Base-by-base conservation (phyloP, 495 filamentous ascomycete genomes). In the Bacidia rubella region DNA sequence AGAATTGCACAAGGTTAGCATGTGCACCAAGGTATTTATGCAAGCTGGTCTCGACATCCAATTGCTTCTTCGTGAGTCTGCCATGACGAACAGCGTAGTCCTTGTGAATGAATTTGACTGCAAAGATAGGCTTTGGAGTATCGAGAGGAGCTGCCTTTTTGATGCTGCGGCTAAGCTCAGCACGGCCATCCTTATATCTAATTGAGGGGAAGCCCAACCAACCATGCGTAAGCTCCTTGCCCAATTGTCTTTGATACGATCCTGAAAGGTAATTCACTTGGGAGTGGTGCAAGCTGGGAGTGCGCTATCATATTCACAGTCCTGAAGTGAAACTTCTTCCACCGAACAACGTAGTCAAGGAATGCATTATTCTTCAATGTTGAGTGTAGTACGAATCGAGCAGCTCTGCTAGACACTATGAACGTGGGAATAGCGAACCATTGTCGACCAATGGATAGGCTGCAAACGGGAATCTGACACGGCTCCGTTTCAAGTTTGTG, bases 41-140 rank as follows among this genome's bases (percentile, higher is more conserved):
- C 7, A 97, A 77, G 10, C 83, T 86, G 27, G 90, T 81, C 67
- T 99, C 92, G 70, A 93, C 80, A 54, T 77, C 74, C 39, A 99
- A 77, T 66, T 97, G 92, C 62, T 90, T 86, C 21, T 83, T 76
- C 27, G 81, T 86, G 56, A 99, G 83, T 54, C 86, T 85, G 64
- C 92, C 92, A 73, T 90, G 81, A 53, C 82, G 81, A 54, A 86
- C 72, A 50, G 93, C 92, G 65, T 95, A 92, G 52, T 84, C 84
- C 69, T 97, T 97, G 72, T 97, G 87, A 63, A 99, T 95, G 68
- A 97, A 87, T 69, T 99, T 99, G 64, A 62, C 87, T 7, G 92
- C 92, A 67, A 99, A 95, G 61, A 97, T 70, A 2, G 88, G 87
- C 25, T 74, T 76, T 12, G 78, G 66, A 17, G 76, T 65, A 55